Conservation (phyloP, 208 protist genomes). For the Entamoeba dispar region DNA sequence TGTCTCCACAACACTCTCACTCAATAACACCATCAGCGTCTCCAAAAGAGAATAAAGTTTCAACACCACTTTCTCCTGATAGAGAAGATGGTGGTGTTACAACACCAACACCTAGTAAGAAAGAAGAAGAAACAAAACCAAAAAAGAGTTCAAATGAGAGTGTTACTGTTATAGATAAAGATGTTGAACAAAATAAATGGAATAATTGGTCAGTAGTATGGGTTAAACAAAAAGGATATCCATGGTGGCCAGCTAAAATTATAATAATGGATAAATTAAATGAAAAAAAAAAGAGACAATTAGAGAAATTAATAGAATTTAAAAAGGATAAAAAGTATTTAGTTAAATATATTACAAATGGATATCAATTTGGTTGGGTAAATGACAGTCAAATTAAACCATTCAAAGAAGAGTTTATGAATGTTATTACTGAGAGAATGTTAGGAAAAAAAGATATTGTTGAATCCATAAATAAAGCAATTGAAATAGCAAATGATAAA, state of each 20-base stretch:
- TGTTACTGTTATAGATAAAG: not conserved
- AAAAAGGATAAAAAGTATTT: not conserved
- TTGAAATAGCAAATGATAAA: not conserved
- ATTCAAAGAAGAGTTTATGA: not conserved
- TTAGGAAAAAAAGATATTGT: not conserved
- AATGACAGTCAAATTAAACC: not conserved
- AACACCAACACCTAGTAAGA: not conserved
- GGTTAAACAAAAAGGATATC: not conserved
- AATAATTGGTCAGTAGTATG: not conserved
- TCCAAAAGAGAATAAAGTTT: not conserved
- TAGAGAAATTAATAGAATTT: not conserved
- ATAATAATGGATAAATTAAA: not conserved
- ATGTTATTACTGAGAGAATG: not conserved
- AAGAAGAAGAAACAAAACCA: not conserved
- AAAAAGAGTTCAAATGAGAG: not conserved
- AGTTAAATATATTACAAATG: not conserved
- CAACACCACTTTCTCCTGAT: not conserved
- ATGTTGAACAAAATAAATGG: not conserved
- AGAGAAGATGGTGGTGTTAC: not conserved
- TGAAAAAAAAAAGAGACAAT: not conserved
- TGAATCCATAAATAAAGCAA: not conserved
- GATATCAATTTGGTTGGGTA: not conserved
- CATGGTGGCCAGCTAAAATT: not conserved
- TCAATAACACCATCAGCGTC: not conserved
- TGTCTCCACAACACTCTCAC: not conserved